A percentile compares a stretch with the other conserved stretches of the same genome.
These are phyloP conservation scores for Fraxinus latifolia DNA, from an alignment of 305 asterid species.

Conservation along the genomic window DNA sequence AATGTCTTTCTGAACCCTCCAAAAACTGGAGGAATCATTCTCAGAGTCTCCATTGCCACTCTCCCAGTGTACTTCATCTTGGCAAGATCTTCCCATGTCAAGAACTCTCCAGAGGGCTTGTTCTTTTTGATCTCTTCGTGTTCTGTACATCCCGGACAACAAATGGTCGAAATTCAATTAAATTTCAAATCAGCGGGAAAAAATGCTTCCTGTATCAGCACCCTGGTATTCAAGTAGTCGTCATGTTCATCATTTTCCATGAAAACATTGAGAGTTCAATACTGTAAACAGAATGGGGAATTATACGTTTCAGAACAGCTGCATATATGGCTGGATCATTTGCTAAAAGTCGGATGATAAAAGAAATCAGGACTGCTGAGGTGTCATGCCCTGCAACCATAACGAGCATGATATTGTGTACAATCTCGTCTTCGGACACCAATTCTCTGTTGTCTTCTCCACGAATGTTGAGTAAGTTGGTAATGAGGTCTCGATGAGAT, in stretches of 20 bases:
- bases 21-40: constrained; percentile 53
- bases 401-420: constrained; percentile 56
- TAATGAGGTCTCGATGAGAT: constrained; percentile 56
- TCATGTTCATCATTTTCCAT: background rate
- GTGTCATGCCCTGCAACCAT: constrained; percentile 80
- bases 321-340: constrained; percentile 39
- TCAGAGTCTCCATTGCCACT: constrained; percentile 66
- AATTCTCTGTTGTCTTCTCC: constrained; percentile 34
- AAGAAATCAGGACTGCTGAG: constrained; percentile 56
- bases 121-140: constrained; percentile 56
- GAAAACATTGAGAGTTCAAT: background rate
- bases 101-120: constrained; percentile 32
- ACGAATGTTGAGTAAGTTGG: constrained; percentile 57
- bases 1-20: constrained; percentile 59
- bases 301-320: constrained; percentile 50
- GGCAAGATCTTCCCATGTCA: constrained; percentile 72
- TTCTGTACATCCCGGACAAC: constrained; percentile 30
- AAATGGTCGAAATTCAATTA: background rate
- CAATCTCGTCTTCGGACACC: constrained; percentile 62
- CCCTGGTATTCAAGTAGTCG: background rate
- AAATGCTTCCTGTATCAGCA: background rate
- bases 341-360: constrained; percentile 49
- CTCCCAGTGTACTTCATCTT: constrained; percentile 81
- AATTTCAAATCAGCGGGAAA: background rate
- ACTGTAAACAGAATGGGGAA: constrained; percentile 1